These are phyloP conservation scores for Tetrahymena thermophila DNA, from an alignment of 73 alveolate species.

Conservation along the genomic window DNA sequence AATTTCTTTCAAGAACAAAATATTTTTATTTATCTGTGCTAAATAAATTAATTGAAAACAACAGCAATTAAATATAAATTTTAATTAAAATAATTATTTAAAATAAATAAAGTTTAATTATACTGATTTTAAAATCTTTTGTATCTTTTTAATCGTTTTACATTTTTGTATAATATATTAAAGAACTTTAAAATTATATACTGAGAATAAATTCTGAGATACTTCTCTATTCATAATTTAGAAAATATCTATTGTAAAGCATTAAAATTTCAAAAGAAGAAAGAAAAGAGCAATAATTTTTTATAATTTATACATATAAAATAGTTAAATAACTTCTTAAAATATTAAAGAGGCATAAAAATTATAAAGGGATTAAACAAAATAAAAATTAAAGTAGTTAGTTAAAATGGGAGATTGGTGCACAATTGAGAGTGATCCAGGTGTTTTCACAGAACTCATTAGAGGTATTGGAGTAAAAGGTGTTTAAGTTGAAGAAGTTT, in stretches of 20 bases:
- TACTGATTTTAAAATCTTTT: not conserved
- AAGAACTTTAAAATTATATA: not conserved
- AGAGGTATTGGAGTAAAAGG: slow-evolving; percentile 86
- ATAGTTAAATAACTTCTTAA: not conserved
- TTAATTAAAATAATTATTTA: no score
- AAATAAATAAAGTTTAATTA: no score
- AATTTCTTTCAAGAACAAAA: no score
- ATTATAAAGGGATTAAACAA: not conserved
- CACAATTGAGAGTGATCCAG: slow-evolving; percentile 92
- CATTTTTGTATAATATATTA: not conserved
- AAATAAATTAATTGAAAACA: no score
- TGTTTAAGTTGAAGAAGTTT: slow-evolving; percentile 85
- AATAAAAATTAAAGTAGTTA: not conserved
- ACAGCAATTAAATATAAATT: no score
- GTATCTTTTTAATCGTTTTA: not conserved
- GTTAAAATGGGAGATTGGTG: slow-evolving; percentile 78
- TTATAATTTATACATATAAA: not conserved
- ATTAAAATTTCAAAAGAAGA: not conserved
- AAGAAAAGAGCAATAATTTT: not conserved
- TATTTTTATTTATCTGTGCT: no score
- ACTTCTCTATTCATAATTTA: not conserved
- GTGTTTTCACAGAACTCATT: slow-evolving; percentile 91
- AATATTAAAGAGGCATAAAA: not conserved
- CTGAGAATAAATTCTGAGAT: not conserved
- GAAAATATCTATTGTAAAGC: not conserved